Conservation (phyloP, 1,284 basidiomycete genomes). For the Phylloboletellus chloephorus region DNA sequence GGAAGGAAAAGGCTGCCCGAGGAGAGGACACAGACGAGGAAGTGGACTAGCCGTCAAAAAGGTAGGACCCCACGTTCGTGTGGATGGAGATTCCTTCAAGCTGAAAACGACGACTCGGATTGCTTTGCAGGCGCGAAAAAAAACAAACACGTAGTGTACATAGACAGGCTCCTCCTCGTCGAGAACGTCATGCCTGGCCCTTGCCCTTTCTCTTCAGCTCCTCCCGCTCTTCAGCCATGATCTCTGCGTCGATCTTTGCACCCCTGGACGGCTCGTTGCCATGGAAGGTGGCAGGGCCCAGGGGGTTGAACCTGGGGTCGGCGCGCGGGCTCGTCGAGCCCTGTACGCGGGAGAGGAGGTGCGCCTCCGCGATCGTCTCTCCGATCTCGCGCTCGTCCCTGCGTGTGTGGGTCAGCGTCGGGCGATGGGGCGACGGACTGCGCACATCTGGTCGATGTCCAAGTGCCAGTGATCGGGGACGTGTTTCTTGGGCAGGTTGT, state of each 20-base stretch:
- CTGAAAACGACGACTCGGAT: too few species aligned
- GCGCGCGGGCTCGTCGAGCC: slow-evolving; percentile 21
- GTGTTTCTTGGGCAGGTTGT: slow-evolving; percentile 24
- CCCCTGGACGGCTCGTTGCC: slow-evolving; percentile 59
- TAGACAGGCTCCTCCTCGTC: too few species aligned
- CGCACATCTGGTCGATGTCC: slow-evolving; percentile 39
- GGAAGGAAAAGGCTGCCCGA: slow-evolving; percentile 41
- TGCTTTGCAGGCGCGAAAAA: too few species aligned
- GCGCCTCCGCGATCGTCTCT: slow-evolving; percentile 35
- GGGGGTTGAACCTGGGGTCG: slow-evolving; percentile 35
- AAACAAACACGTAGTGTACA: too few species aligned
- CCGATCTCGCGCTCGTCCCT: slow-evolving; percentile 41
- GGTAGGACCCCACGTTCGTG: slow-evolving; percentile 3
- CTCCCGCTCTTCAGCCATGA: slow-evolving; percentile 49
- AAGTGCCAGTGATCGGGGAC: slow-evolving; percentile 33
- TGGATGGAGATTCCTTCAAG: too few species aligned
- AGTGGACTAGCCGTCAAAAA: too few species aligned
- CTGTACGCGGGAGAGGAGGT: slow-evolving; percentile 28
- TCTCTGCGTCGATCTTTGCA: slow-evolving; percentile 55
- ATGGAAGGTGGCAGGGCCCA: slow-evolving; percentile 42
- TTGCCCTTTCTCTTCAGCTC: slow-evolving; percentile 44
- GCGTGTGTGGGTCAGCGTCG: too few species aligned
- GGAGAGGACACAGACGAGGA: slow-evolving; percentile 38
- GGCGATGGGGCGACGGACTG: not conserved
- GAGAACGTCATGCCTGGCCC: too few species aligned